A percentile compares a stretch with the other conserved stretches of the same genome.
Conservation (phyloP, 164 flowering plant species). For the Liquidambar formosana region DNA sequence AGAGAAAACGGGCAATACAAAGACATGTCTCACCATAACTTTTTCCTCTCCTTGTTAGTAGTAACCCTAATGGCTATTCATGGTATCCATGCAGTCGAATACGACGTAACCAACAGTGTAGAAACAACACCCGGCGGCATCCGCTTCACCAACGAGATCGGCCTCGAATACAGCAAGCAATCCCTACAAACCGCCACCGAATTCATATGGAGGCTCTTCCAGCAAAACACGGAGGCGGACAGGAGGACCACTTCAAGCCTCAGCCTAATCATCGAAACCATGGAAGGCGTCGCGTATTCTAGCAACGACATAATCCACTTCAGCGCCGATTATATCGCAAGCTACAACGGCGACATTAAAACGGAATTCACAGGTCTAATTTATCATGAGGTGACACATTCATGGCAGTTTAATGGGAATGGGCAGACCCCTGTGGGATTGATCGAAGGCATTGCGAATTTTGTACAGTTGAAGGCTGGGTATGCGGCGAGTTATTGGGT, state of each 20-base stretch:
- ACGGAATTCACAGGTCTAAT: too few species aligned
- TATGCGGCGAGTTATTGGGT: slow-evolving; percentile 24
- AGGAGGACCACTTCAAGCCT: slow-evolving; percentile 15
- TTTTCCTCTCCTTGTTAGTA: too few species aligned
- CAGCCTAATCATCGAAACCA: slow-evolving; percentile 20
- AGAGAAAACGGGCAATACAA: too few species aligned
- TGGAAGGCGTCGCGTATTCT: slow-evolving; percentile 21
- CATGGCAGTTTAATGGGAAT: too few species aligned
- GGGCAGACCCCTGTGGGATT: slow-evolving; percentile 26
- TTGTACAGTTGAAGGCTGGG: slow-evolving; percentile 24
- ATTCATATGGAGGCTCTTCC: slow-evolving; percentile 23
- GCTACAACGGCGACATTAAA: too few species aligned
- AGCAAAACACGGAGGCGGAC: slow-evolving; percentile 10
- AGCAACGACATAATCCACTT: slow-evolving; percentile 23
- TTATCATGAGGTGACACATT: too few species aligned
- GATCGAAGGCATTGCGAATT: slow-evolving; percentile 40
- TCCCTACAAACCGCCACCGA: slow-evolving; percentile 12
- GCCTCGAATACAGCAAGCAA: slow-evolving; percentile 12
- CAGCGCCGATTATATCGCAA: too few species aligned
- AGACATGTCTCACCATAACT: too few species aligned
- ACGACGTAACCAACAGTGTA: slow-evolving; percentile 5
- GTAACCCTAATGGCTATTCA: too few species aligned
- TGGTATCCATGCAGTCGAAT: too few species aligned
- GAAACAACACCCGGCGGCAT: too few species aligned
- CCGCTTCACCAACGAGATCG: slow-evolving; percentile 16